Conservation (phyloP, 345 rosid species). For the Salix suchowensis region DNA sequence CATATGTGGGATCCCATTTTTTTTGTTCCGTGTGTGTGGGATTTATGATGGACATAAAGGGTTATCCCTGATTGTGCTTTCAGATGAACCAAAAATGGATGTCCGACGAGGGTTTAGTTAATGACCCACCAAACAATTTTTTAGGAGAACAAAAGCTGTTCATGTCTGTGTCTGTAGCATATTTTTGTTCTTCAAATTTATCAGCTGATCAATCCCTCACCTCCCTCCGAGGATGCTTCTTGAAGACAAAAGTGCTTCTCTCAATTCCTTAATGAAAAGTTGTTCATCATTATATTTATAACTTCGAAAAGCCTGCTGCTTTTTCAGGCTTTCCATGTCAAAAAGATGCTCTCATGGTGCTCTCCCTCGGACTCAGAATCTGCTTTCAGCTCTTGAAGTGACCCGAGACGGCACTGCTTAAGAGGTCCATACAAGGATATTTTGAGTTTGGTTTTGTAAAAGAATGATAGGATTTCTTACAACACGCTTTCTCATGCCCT, state of each 20-base stretch:
- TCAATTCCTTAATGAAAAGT: constrained; percentile 44
- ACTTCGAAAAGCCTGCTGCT: constrained; percentile 28
- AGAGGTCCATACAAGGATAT: constrained; percentile 19
- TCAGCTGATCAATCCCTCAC: constrained; percentile 27
- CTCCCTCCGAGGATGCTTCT: constrained; percentile 49
- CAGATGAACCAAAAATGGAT: too few species aligned
- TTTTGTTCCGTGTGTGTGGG: too few species aligned
- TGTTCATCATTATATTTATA: constrained; percentile 34
- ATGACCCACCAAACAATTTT: too few species aligned
- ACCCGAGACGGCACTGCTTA: constrained; percentile 27
- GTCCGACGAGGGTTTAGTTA: too few species aligned
- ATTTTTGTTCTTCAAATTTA: constrained; percentile 24
- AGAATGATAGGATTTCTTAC: constrained; percentile 20
- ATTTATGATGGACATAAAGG: too few species aligned
- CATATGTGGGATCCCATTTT: too few species aligned
- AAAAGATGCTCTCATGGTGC: constrained; percentile 39
- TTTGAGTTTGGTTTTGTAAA: constrained; percentile 18
- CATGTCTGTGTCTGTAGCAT: background rate
- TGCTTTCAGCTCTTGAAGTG: constrained; percentile 43
- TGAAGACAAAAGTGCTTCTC: constrained; percentile 47
- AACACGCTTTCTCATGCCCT: constrained; percentile 15
- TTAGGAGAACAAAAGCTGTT: too few species aligned
- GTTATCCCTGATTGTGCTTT: too few species aligned
- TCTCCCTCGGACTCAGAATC: constrained; percentile 27
- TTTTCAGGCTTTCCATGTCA: constrained; percentile 45